Evolutionary conservation across 495 filamentous ascomycete genomes (phyloP).

Genomic region (Penicillium crystallinum): DNA sequence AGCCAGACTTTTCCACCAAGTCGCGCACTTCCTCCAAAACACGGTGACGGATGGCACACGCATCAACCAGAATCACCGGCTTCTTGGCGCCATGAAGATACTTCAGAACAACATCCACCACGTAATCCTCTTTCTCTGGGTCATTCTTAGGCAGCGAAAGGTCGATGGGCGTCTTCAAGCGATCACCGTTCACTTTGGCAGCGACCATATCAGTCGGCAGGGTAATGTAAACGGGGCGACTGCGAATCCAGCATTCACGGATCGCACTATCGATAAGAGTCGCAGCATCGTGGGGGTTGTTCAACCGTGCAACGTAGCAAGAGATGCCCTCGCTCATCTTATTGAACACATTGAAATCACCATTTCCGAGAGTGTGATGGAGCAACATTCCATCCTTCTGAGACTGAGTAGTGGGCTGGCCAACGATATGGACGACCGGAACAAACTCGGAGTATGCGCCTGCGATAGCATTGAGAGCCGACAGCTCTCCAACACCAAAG

Average conservation of each 20-base stretch:
- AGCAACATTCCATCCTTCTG: conserved; percentile 60
- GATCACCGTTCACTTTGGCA: conserved; percentile 69
- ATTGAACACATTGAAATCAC: conserved; percentile 80
- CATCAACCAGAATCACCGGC: conserved; percentile 82
- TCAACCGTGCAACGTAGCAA: conserved; percentile 62
- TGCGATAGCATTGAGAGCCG: conserved; percentile 62
- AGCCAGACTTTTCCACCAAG: conserved; percentile 66
- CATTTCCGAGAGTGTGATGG: conserved; percentile 91
- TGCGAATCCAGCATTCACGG: conserved; percentile 68
- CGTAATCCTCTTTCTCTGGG: conserved; percentile 70
- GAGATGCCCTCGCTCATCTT: conserved; percentile 72
- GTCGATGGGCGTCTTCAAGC: conserved; percentile 65
- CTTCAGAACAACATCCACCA: conserved; percentile 73
- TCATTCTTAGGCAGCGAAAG: conserved; percentile 61
- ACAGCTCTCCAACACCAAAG: conserved; percentile 67
- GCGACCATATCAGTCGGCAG: conserved; percentile 81
- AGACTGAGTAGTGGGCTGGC: conserved; percentile 48
- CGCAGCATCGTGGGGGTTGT: conserved; percentile 62
- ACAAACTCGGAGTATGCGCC: conserved; percentile 60
- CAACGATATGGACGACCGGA: conserved; percentile 61
- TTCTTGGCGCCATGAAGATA: conserved; percentile 70
- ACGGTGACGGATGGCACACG: conserved; percentile 80
- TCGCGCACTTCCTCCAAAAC: conserved; percentile 70
- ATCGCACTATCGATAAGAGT: conserved; percentile 75
- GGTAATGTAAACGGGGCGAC: conserved; percentile 77